These are phyloP conservation scores for Beauveria brongniartii DNA, from an alignment of 2,329 filamentous ascomycete genomes.

Conservation along the genomic window DNA sequence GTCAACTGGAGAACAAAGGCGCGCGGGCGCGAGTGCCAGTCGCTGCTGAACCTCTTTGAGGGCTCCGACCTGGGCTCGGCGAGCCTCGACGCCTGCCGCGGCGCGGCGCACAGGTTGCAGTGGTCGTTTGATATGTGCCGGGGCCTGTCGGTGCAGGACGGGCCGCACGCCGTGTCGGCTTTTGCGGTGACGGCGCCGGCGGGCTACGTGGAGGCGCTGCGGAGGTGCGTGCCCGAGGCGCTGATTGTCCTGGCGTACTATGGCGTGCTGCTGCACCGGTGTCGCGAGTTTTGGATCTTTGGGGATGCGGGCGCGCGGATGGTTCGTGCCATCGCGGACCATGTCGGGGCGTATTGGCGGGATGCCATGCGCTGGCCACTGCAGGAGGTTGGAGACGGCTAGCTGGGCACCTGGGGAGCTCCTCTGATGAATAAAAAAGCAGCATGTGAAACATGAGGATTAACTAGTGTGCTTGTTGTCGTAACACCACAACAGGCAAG, in stretches of 20 bases:
- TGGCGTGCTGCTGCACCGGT: conserved; percentile 38
- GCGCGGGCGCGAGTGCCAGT: conserved; percentile 20
- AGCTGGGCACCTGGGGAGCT: not conserved
- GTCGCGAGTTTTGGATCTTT: conserved; percentile 32
- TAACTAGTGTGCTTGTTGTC: not conserved
- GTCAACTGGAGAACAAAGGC: conserved; percentile 11
- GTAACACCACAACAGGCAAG: not conserved
- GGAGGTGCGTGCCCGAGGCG: conserved; percentile 30
- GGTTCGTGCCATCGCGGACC: conserved; percentile 23
- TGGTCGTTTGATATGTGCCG: conserved; percentile 27
- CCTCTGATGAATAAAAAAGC: not conserved
- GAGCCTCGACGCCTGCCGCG: conserved; percentile 22
- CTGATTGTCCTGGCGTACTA: conserved; percentile 42
- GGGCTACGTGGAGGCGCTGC: conserved; percentile 28
- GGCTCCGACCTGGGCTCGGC: conserved; percentile 22
- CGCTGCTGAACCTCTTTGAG: conserved; percentile 23
- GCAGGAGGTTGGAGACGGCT: conserved; percentile 18
- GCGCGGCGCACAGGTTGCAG: conserved; percentile 22
- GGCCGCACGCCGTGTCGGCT: conserved; percentile 24
- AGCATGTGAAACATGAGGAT: not conserved
- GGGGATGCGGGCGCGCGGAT: conserved; percentile 24
- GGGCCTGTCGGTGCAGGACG: conserved; percentile 17
- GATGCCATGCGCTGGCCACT: conserved; percentile 26
- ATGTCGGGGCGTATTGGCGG: conserved; percentile 27
- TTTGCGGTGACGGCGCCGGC: conserved; percentile 25